A percentile compares a stretch with the other conserved stretches of the same genome.
phyloP scores from a whole-genome alignment of 768 basidiomycete species.

The Botryobasidium botryosum region DNA sequence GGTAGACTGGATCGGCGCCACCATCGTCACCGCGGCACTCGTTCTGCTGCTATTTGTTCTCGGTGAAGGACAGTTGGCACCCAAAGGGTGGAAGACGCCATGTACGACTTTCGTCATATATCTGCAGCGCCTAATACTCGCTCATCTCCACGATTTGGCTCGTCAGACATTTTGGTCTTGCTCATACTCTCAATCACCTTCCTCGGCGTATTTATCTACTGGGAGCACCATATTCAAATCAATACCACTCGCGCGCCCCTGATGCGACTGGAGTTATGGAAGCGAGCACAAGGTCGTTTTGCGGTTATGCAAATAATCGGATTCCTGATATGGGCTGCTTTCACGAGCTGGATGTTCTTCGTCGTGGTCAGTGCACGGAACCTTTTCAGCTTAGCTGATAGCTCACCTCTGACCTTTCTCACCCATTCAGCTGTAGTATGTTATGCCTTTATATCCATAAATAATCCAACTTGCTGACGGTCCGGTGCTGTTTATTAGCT shows the following conservation, averaged over 20 bases:
- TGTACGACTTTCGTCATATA: too few species aligned
- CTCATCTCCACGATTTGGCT: not conserved
- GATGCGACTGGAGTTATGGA: conserved; percentile 47
- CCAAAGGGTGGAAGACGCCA: conserved; percentile 38
- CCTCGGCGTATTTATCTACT: conserved; percentile 39
- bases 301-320: conserved; percentile 43
- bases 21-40: conserved; percentile 45
- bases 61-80: conserved; percentile 42
- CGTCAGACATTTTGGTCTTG: conserved; percentile 48
- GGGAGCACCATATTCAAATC: conserved; percentile 46
- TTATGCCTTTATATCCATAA: not conserved
- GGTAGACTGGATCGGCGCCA: conserved; percentile 64
- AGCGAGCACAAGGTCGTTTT: conserved; percentile 41
- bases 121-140: too few species aligned
- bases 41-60: conserved; percentile 59
- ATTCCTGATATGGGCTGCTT: conserved; percentile 37
- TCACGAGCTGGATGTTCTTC: conserved; percentile 21
- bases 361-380: not conserved
- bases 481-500: too few species aligned
- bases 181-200: conserved; percentile 46
- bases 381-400: conserved; percentile 13
- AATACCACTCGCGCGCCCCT: conserved; percentile 30
- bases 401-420: not conserved
- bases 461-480: too few species aligned
- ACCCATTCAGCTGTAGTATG: not conserved